Evolutionary conservation across 495 filamentous ascomycete genomes (phyloP).

Genomic region (Penicillium turbatum): DNA sequence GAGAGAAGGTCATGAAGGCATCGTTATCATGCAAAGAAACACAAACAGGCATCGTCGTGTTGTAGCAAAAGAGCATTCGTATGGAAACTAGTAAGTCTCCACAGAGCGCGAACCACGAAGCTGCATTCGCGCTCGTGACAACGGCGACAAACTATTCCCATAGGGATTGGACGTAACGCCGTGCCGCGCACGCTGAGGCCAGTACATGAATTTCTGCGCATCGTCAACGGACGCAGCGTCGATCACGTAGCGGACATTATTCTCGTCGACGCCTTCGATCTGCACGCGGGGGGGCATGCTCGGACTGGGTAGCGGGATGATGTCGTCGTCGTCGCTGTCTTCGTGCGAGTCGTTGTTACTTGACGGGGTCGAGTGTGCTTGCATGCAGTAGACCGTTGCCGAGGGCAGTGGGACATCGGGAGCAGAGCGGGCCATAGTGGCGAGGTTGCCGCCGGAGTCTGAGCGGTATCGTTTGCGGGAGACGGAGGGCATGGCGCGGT

Average conservation of each 20-base stretch:
- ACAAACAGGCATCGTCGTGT: neutral
- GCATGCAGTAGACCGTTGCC: conserved; percentile 34
- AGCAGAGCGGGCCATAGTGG: conserved; percentile 6
- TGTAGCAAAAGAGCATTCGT: neutral
- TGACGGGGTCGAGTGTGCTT: conserved; percentile 33
- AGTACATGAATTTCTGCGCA: conserved; percentile 35
- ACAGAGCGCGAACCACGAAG: conserved; percentile 24
- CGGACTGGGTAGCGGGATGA: conserved; percentile 38
- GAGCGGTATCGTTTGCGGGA: conserved; percentile 14
- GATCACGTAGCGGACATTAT: conserved; percentile 36
- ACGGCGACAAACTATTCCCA: conserved; percentile 20
- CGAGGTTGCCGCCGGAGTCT: conserved; percentile 15
- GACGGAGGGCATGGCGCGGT: neutral
- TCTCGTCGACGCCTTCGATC: conserved; percentile 38
- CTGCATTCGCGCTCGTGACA: conserved; percentile 24
- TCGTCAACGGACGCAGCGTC: conserved; percentile 25
- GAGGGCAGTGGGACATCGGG: conserved; percentile 9
- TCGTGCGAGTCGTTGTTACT: conserved; percentile 25
- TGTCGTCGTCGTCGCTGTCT: conserved; percentile 39
- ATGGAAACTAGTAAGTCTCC: conserved; percentile 18
- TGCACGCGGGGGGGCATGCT: conserved; percentile 27
- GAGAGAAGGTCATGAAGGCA: conserved; percentile 19
- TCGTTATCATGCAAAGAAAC: conserved; percentile 20
- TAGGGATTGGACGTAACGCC: conserved; percentile 2
- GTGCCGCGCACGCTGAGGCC: conserved; percentile 25